Conservation (phyloP, 2,329 filamentous ascomycete genomes). For the Colletotrichum sp. region DNA sequence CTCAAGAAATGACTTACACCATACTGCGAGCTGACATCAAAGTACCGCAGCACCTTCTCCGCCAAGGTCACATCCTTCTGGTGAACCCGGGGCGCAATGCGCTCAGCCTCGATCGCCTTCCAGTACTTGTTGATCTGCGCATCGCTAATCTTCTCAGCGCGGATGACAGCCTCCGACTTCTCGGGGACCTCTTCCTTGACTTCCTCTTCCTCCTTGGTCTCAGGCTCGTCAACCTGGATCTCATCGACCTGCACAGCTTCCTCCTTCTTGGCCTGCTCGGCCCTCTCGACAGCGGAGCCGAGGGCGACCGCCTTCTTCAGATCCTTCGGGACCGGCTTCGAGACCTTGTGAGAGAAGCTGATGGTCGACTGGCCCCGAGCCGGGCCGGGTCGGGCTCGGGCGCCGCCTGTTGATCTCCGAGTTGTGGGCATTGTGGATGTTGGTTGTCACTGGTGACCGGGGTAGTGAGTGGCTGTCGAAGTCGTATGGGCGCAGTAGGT, state of each 20-base stretch:
- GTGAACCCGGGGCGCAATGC: constrained; percentile 76
- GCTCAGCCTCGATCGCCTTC: constrained; percentile 71
- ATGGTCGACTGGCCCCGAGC: constrained; percentile 59
- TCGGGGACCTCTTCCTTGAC: constrained; percentile 34
- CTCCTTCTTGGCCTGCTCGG: constrained; percentile 21
- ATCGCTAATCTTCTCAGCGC: constrained; percentile 69
- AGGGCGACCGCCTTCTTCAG: constrained; percentile 43
- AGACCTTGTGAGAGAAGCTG: constrained; percentile 63
- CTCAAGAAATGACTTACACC: constrained; percentile 71
- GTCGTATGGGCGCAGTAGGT: neutral
- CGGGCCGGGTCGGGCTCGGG: constrained; percentile 37
- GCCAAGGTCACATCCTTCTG: constrained; percentile 73
- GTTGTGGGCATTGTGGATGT: constrained; percentile 51
- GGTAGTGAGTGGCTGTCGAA: neutral
- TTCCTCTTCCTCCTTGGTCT: constrained; percentile 29
- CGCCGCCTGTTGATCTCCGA: constrained; percentile 49
- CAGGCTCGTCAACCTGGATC: constrained; percentile 23
- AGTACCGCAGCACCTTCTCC: constrained; percentile 90
- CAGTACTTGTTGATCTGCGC: constrained; percentile 80
- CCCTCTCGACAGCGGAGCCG: constrained; percentile 30
- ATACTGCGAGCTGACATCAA: constrained; percentile 90
- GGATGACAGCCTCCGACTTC: constrained; percentile 57
- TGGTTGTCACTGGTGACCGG: constrained; percentile 5
- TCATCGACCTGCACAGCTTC: constrained; percentile 24
- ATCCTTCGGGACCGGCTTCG: constrained; percentile 55